A percentile compares a stretch with the other conserved stretches of the same genome.
These are phyloP conservation scores for Coniochaeta ligniaria DNA, from an alignment of 2,329 filamentous ascomycete genomes.

Conservation along the genomic window DNA sequence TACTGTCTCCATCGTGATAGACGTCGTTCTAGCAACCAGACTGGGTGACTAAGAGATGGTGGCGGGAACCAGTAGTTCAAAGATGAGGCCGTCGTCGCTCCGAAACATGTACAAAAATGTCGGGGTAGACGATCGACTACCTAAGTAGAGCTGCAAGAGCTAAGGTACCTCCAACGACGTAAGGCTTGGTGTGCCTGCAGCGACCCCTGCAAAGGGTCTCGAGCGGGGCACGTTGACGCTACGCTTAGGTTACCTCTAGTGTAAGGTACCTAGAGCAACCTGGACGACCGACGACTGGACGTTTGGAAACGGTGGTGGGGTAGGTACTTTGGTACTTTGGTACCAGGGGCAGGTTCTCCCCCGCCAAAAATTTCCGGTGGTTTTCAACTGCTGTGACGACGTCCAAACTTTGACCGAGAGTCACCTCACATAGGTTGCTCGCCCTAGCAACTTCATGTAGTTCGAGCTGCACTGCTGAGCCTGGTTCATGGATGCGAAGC, in stretches of 20 bases:
- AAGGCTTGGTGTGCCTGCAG: neutral
- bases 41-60: too few relatives aligned
- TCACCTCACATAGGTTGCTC: neutral
- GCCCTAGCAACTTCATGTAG: neutral
- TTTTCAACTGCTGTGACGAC: neutral
- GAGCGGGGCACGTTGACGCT: too few relatives aligned
- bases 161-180: neutral
- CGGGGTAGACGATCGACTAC: neutral
- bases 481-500: neutral
- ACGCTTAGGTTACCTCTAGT: too few relatives aligned
- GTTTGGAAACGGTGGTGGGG: neutral
- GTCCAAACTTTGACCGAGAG: neutral
- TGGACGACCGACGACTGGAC: too few relatives aligned
- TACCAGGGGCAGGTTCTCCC: neutral
- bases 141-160: neutral
- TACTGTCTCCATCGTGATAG: constrained; percentile 24
- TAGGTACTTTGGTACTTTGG: too few relatives aligned
- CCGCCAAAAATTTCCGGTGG: constrained; percentile 3
- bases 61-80: neutral
- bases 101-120: neutral
- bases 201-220: neutral
- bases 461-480: neutral
- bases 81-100: neutral
- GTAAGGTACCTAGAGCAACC: too few relatives aligned
- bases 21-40: neutral